Evolutionary conservation across 805 yeast species (phyloP).

Genomic region (Starmerella riodocensis): DNA sequence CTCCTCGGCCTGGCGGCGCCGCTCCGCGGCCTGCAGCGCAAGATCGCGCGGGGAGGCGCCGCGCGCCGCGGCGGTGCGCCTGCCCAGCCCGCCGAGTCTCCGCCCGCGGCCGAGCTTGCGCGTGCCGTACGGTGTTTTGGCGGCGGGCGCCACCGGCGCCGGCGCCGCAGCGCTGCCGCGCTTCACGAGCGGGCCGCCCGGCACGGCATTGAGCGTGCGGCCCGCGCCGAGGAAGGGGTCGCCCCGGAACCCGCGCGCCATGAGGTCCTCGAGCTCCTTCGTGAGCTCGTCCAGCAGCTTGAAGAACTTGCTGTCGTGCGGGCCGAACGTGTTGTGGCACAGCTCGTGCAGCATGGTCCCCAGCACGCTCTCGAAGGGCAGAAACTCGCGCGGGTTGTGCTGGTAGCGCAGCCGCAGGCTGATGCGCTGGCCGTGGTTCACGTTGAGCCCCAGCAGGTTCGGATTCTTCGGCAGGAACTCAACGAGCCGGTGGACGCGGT

Average conservation of each 20-base stretch:
- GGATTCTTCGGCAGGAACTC: conserved; percentile 71
- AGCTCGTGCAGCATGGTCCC: conserved; percentile 85
- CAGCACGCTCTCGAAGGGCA: conserved; percentile 48
- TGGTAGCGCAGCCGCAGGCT: conserved; percentile 56
- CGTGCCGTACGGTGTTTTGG: background rate
- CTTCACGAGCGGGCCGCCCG: too few species aligned
- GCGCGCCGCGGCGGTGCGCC: conserved; percentile 27
- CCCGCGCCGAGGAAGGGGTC: conserved; percentile 41
- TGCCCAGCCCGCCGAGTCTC: conserved; percentile 30
- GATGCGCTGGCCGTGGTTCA: conserved; percentile 62
- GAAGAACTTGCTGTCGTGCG: conserved; percentile 67
- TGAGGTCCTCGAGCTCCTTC: conserved; percentile 32
- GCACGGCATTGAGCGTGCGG: conserved; percentile 33
- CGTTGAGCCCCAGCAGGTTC: conserved; percentile 64
- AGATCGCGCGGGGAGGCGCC: conserved; percentile 30
- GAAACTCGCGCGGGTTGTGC: conserved; percentile 38
- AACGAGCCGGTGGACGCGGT: conserved; percentile 52
- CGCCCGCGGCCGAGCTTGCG: conserved; percentile 22
- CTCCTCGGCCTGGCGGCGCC: conserved; percentile 30
- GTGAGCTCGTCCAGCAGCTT: conserved; percentile 47
- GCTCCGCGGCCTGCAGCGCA: conserved; percentile 49
- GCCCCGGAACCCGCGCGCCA: conserved; percentile 32
- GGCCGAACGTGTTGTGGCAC: conserved; percentile 65
- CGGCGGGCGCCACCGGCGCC: background rate
- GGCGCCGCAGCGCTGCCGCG: too few species aligned